Conservation (phyloP, 2,329 filamentous ascomycete genomes). For the Neofusicoccum kwambonambiense region DNA sequence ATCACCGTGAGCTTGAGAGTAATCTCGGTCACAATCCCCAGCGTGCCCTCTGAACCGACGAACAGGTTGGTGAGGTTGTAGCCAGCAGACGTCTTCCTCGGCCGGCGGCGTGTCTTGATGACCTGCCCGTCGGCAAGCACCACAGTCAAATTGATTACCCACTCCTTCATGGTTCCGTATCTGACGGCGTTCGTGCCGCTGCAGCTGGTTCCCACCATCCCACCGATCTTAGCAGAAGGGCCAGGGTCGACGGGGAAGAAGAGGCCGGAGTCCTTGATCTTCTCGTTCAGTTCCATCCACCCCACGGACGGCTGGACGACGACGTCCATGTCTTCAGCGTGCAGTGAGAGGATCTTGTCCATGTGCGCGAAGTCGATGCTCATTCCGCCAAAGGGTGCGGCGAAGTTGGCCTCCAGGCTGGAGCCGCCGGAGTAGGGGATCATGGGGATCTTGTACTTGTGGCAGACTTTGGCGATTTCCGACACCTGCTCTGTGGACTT, state of each 20-base stretch:
- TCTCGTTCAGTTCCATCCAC: conserved; percentile 87
- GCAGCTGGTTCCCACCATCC: conserved; percentile 77
- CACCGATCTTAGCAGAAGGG: conserved; percentile 71
- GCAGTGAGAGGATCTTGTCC: conserved; percentile 76
- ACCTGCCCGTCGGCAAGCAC: conserved; percentile 75
- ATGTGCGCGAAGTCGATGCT: conserved; percentile 88
- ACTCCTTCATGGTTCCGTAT: conserved; percentile 86
- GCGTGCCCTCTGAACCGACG: conserved; percentile 76
- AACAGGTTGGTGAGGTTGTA: conserved; percentile 82
- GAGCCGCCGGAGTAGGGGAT: conserved; percentile 82
- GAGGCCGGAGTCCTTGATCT: conserved; percentile 69
- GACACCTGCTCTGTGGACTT: conserved; percentile 64
- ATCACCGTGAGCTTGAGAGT: conserved; percentile 77
- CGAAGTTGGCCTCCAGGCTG: conserved; percentile 86
- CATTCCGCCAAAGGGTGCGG: conserved; percentile 80
- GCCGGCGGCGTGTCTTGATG: conserved; percentile 76
- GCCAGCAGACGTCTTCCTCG: conserved; percentile 74
- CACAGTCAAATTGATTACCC: conserved; percentile 80
- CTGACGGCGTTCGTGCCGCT: conserved; percentile 75
- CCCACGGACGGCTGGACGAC: conserved; percentile 87
- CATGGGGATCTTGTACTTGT: conserved; percentile 77
- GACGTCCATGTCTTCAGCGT: conserved; percentile 87
- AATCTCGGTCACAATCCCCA: conserved; percentile 79
- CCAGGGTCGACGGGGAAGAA: conserved; percentile 92
- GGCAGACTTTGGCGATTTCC: conserved; percentile 67